A percentile compares a stretch with the other conserved stretches of the same genome.
These are phyloP conservation scores for Lasiodiplodia theobromae DNA, from an alignment of 2,329 filamentous ascomycete species.

Conservation along the genomic window DNA sequence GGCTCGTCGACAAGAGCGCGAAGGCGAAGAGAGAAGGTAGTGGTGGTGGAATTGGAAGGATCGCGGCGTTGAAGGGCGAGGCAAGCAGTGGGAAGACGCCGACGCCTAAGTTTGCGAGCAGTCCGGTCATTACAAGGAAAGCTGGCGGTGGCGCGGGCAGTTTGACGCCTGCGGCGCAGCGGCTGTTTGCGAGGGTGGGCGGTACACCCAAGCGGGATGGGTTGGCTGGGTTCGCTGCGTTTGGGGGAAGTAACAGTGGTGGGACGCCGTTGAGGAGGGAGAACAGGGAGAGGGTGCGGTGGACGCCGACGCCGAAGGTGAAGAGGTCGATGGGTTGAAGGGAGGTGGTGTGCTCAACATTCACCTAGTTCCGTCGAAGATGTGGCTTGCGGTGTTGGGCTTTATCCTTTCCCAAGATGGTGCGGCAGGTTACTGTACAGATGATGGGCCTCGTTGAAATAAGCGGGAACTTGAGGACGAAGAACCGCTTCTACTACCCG, in stretches of 20 bases:
- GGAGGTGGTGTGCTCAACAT: not conserved
- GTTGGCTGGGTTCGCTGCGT: conserved; percentile 42
- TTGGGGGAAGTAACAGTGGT: conserved; percentile 37
- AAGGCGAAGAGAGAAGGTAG: not conserved
- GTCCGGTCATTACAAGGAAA: conserved; percentile 55
- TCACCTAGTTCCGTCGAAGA: too few relatives aligned
- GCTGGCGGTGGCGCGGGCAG: conserved; percentile 35
- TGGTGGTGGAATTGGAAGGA: not conserved
- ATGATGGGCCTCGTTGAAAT: not conserved
- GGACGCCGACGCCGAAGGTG: conserved; percentile 41
- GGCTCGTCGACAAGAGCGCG: conserved; percentile 72
- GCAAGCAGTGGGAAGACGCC: conserved; percentile 52
- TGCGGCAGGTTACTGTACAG: not conserved
- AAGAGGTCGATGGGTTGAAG: conserved; percentile 35
- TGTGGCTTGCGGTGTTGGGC: not conserved
- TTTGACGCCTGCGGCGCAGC: conserved; percentile 60
- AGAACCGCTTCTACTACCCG: not conserved
- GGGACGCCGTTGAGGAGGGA: conserved; percentile 24
- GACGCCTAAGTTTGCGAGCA: conserved; percentile 72
- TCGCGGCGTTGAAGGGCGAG: conserved; percentile 10
- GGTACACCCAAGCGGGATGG: conserved; percentile 40
- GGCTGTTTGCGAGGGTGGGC: conserved; percentile 46
- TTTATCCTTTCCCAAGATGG: not conserved
- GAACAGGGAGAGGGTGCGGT: conserved; percentile 33
- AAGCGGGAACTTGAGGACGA: not conserved